A percentile compares a stretch with the other conserved stretches of the same genome.
Conservation (phyloP, 2,329 filamentous ascomycete species). For the Sordariomycetes sp. region DNA sequence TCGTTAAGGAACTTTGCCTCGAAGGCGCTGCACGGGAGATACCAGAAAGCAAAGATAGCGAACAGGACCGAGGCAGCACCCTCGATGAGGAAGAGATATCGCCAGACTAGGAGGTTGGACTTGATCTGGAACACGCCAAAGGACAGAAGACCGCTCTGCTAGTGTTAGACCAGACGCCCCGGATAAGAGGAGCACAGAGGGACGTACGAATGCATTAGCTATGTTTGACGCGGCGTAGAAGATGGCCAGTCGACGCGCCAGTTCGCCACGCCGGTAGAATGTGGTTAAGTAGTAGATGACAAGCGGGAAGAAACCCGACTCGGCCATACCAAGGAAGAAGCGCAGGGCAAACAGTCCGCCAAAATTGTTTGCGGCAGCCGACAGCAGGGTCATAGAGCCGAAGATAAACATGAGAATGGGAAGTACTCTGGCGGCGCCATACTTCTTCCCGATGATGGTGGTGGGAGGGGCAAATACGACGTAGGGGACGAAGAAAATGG, state of each 20-base stretch:
- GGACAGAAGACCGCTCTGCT: constrained; percentile 25
- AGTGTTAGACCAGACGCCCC: background rate
- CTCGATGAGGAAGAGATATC: constrained; percentile 41
- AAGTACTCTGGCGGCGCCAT: constrained; percentile 52
- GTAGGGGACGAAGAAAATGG: constrained; percentile 65
- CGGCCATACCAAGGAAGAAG: constrained; percentile 36
- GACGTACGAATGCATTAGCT: constrained; percentile 38
- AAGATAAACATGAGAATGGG: constrained; percentile 61
- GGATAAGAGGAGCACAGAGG: background rate
- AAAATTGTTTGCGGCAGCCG: constrained; percentile 35
- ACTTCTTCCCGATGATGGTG: constrained; percentile 56
- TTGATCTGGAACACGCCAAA: constrained; percentile 35
- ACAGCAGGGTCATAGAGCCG: constrained; percentile 51
- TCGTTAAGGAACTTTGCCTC: constrained; percentile 52
- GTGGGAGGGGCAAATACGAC: constrained; percentile 49
- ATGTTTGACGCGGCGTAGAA: constrained; percentile 70
- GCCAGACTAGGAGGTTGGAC: constrained; percentile 25
- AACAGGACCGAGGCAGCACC: constrained; percentile 44
- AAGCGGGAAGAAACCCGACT: constrained; percentile 40
- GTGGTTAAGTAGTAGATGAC: constrained; percentile 38
- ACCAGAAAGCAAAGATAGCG: constrained; percentile 52
- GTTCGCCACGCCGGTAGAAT: constrained; percentile 34
- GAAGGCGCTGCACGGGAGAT: constrained; percentile 51
- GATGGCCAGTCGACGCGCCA: constrained; percentile 36
- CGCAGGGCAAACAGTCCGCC: constrained; percentile 34